Percentiles rank a stretch among this genome's conserved stretches.
phyloP scores from a whole-genome alignment of 2,329 filamentous ascomycete genomes.

The Plectosphaerella plurivora region DNA sequence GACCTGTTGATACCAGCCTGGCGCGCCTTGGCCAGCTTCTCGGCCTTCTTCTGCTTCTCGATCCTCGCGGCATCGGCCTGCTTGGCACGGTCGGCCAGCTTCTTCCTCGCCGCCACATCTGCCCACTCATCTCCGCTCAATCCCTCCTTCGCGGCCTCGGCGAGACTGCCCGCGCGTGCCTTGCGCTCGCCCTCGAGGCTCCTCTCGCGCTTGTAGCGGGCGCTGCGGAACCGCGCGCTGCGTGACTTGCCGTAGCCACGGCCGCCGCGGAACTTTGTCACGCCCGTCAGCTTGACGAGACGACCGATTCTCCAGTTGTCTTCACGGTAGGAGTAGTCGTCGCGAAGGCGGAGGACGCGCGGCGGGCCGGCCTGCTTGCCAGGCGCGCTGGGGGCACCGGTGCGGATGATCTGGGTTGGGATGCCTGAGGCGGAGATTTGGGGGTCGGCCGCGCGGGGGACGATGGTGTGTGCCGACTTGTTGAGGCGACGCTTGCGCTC shows the following conservation, averaged over 20 bases:
- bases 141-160: slow-evolving; percentile 22
- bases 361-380: slow-evolving; percentile 28
- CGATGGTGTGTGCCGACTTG: slow-evolving; percentile 55
- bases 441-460: slow-evolving; percentile 27
- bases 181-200: slow-evolving; percentile 33
- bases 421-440: slow-evolving; percentile 46
- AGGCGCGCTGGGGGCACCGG: slow-evolving; percentile 17
- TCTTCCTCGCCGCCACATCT: slow-evolving; percentile 15
- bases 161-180: slow-evolving; percentile 34
- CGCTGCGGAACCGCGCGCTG: slow-evolving; percentile 41
- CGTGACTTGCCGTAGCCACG: slow-evolving; percentile 27
- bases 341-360: slow-evolving; percentile 43
- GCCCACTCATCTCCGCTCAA: slow-evolving; percentile 19
- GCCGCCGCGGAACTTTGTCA: slow-evolving; percentile 37
- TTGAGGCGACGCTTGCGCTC: slow-evolving; percentile 71
- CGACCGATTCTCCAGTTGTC: slow-evolving; percentile 56
- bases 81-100: slow-evolving; percentile 19
- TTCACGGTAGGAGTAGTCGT: slow-evolving; percentile 56
- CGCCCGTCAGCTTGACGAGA: slow-evolving; percentile 46
- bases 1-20: slow-evolving; percentile 6
- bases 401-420: slow-evolving; percentile 39
- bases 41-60: slow-evolving; percentile 31
- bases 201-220: slow-evolving; percentile 36
- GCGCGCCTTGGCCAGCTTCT: slow-evolving; percentile 20
- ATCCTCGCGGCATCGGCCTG: slow-evolving; percentile 19